Evolutionary conservation across 2,329 filamentous ascomycete genomes (phyloP).

Genomic region (Botrytis porri): DNA sequence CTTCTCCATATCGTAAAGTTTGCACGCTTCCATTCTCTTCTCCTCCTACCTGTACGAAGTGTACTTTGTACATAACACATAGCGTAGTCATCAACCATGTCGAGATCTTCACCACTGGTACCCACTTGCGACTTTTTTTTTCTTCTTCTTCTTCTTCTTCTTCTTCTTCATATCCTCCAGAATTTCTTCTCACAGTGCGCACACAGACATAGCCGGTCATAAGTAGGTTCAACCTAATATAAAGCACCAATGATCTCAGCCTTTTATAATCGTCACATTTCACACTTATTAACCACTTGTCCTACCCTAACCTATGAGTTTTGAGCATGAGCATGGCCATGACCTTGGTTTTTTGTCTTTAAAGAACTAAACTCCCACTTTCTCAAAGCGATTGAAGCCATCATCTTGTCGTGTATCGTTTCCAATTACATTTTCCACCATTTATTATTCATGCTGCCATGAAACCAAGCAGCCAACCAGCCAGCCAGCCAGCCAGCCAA

Average conservation of each 20-base stretch:
- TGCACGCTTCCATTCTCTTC: not conserved
- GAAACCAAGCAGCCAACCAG: not conserved
- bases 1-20: not conserved
- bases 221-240: constrained; percentile 12
- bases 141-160: not conserved
- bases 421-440: constrained; percentile 1
- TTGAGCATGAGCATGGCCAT: not conserved
- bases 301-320: not conserved
- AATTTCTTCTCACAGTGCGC: not conserved
- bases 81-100: not conserved
- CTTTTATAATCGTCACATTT: not conserved
- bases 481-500: not conserved
- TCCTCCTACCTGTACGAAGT: not conserved
- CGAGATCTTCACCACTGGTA: constrained; percentile 7
- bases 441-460: constrained; percentile 3
- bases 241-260: constrained; percentile 6
- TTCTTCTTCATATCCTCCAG: not conserved
- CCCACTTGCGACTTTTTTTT: not conserved
- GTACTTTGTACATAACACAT: not conserved
- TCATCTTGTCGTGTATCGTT: not conserved
- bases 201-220: not conserved
- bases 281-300: not conserved
- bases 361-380: constrained; percentile 7
- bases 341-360: not conserved
- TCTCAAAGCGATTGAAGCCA: not conserved